A percentile compares a stretch with the other conserved stretches of the same genome.
Evolutionary conservation across 1,139 yeast genomes (phyloP).

Genomic region (Sugiyamaella neomexicana): DNA sequence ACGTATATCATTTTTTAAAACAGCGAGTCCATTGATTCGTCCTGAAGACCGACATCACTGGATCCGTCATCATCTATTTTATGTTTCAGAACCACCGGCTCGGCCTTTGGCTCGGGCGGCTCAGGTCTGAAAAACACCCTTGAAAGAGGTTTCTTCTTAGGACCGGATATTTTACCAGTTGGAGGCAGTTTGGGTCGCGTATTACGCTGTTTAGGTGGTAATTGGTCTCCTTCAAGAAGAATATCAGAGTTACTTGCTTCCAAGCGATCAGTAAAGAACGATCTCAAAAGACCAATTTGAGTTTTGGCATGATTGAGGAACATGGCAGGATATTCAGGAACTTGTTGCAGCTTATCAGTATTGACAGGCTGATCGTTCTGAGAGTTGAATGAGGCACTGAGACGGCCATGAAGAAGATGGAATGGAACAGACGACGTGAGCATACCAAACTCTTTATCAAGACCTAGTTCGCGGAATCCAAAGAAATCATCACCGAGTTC

Average conservation of each 20-base stretch:
- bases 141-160: slow-evolving; percentile 53
- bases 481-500: slow-evolving; percentile 92
- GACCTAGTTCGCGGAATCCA: slow-evolving; percentile 91
- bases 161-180: slow-evolving; percentile 76
- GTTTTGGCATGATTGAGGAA: slow-evolving; percentile 51
- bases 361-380: slow-evolving; percentile 26
- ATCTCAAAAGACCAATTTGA: slow-evolving; percentile 60
- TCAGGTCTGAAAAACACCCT: slow-evolving; percentile 31
- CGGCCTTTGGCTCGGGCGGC: not conserved
- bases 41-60: slow-evolving; percentile 16
- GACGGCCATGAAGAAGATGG: slow-evolving; percentile 77
- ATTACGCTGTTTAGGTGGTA: slow-evolving; percentile 76
- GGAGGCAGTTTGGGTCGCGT: slow-evolving; percentile 90
- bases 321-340: slow-evolving; percentile 43
- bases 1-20: slow-evolving; percentile 11
- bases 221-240: slow-evolving; percentile 71
- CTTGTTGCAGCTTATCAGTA: slow-evolving; percentile 28
- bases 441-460: slow-evolving; percentile 90
- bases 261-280: slow-evolving; percentile 50
- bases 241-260: slow-evolving; percentile 37
- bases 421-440: slow-evolving; percentile 84
- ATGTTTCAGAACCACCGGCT: not conserved
- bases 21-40: slow-evolving; percentile 23
- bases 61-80: slow-evolving; percentile 6
- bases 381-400: slow-evolving; percentile 44